Evolutionary conservation across 495 filamentous ascomycete species (phyloP), one percentile per base, ranked within the genome.

Genomic region (Sordaria brevicollis): DNA sequence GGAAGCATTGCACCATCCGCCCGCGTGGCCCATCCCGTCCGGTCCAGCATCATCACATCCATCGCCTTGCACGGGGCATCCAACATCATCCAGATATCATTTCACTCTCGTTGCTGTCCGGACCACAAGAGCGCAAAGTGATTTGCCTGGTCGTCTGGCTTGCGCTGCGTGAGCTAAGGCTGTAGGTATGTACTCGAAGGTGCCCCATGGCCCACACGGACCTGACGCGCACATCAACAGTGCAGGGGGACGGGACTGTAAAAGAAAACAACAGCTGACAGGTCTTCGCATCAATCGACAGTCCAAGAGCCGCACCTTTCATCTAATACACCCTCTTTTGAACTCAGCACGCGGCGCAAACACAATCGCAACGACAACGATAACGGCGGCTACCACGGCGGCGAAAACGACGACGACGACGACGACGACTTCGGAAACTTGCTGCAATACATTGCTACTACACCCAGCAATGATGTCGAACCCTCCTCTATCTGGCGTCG

Each of bases 381-480:
- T 72, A 80, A 80, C 82, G 80, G 86, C 82, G 81, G 84, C 74
- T 75, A 76, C 75, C 43, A 70, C 66, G 72, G 65, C n/a, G n/a
- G n/a, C n/a, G n/a, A n/a, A n/a, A n/a, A n/a, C n/a, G 79, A 80
- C 76, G 69, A 70, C 70, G 71, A 73, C 72, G 79, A 80, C 82
- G 80, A 86, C 82, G 81, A 84, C 74, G 76, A 76, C 75, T 43
- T 69, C 66, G 72, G 65, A 72, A 69, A 68, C 65, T 69, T 78
- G 85, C 86, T 86, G 86, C 86, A 86, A 86, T 89, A 87, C 69
- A 39, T 81, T 86, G 81, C 84, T 73, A 84, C 49, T 13, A 57
- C 85, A 84, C 81, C 81, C 79, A 86, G 15, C 82, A 79, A 94
- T 95, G 92, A 87, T 93, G 87, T 91, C 91, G 78, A 88, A 90